Percentiles rank a stretch among this genome's conserved stretches.
Conservation (phyloP, 345 rosid genomes). For the Gynandropsis gynandra region DNA sequence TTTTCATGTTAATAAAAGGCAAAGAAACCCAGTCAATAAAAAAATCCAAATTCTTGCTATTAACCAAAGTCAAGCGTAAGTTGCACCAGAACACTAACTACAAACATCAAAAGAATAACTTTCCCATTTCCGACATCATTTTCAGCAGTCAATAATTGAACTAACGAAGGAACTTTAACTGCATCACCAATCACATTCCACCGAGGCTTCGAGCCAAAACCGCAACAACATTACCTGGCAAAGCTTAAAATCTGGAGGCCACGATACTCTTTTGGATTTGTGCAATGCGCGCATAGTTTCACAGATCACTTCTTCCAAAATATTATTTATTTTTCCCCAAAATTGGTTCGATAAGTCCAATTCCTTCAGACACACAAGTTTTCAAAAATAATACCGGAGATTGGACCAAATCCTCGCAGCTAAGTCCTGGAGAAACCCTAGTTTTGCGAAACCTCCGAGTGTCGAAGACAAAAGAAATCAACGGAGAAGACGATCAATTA, state of each 20-base stretch:
- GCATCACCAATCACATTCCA: conserved; percentile 1
- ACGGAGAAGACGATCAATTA: too few relatives aligned
- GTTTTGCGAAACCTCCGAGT: neutral
- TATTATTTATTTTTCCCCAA: neutral
- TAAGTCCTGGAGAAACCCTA: conserved; percentile 19
- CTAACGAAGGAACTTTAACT: neutral
- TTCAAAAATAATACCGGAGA: conserved; percentile 15
- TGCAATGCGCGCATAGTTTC: conserved; percentile 62
- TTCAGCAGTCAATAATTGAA: too few relatives aligned
- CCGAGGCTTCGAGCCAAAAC: conserved; percentile 5
- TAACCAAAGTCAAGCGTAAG: too few relatives aligned
- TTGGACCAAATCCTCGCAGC: conserved; percentile 12
- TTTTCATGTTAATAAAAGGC: too few relatives aligned
- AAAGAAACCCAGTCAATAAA: too few relatives aligned
- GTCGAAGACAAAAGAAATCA: too few relatives aligned
- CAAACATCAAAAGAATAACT: too few relatives aligned
- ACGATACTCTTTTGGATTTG: conserved; percentile 79
- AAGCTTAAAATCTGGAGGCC: conserved; percentile 94
- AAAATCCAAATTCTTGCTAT: too few relatives aligned
- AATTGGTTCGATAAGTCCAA: conserved; percentile 16
- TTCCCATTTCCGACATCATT: too few relatives aligned
- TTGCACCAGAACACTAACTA: too few relatives aligned
- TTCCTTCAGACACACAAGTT: neutral
- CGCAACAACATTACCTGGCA: conserved; percentile 72
- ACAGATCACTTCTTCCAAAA: conserved; percentile 15